Percentiles rank a stretch among this genome's conserved stretches.
phyloP scores from a whole-genome alignment of 2,329 filamentous ascomycete species.

The Stylonectria norvegica region DNA sequence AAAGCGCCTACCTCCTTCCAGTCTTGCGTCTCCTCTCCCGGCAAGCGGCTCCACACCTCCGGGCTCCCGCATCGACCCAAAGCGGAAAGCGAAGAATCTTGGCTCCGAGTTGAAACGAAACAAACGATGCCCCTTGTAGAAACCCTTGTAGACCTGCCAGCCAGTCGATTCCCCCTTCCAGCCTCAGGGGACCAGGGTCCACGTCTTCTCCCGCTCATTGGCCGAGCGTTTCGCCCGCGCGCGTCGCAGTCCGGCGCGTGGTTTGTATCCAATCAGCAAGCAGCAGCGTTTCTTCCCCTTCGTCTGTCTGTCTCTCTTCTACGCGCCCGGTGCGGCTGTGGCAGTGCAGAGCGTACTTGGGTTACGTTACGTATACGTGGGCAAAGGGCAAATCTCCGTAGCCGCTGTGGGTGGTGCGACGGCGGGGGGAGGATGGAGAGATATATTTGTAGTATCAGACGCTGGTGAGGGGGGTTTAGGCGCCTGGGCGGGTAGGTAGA shows the following conservation, averaged over 20 bases:
- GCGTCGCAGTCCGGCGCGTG: not conserved
- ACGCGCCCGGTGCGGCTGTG: not conserved
- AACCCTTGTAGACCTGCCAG: not conserved
- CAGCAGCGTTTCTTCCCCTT: not conserved
- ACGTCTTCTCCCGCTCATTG: not conserved
- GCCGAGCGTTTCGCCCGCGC: not conserved
- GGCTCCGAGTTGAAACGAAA: not conserved
- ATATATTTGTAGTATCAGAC: too few species aligned
- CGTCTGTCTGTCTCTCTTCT: not conserved
- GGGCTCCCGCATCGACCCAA: too few species aligned
- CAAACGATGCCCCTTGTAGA: not conserved
- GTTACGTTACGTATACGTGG: not conserved
- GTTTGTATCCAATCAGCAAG: not conserved
- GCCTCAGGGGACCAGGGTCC: not conserved
- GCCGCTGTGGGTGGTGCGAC: slow-evolving; percentile 8
- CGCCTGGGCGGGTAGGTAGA: not conserved
- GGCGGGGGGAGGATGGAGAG: not conserved
- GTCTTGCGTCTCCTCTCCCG: too few species aligned
- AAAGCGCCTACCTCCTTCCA: too few species aligned
- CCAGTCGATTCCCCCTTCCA: not conserved
- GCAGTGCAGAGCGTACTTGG: not conserved
- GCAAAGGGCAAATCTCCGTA: slow-evolving; percentile 7
- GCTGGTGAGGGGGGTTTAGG: too few species aligned
- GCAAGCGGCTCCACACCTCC: too few species aligned
- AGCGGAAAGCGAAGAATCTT: too few species aligned